Percentiles rank a stretch among this genome's conserved stretches.
These are phyloP conservation scores for Flaveria brownii DNA, from an alignment of 129 eudicot genomes.

Conservation along the genomic window DNA sequence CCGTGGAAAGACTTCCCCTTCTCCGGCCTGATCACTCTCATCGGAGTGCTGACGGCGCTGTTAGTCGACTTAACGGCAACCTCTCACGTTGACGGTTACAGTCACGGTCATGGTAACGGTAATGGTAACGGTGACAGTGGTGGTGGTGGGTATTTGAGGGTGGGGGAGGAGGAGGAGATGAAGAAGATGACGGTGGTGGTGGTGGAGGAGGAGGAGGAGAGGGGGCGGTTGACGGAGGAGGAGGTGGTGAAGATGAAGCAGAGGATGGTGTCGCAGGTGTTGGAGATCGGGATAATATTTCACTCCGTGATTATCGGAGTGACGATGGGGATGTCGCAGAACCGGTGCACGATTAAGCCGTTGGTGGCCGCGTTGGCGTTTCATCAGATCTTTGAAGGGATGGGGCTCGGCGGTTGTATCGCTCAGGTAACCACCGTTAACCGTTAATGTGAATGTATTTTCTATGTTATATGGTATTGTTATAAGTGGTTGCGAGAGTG, in stretches of 20 bases:
- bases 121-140: background rate
- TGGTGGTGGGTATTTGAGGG: constrained; percentile 24
- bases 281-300: constrained; percentile 83
- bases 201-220: constrained; percentile 24
- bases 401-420: constrained; percentile 89
- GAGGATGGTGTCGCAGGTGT: constrained; percentile 68
- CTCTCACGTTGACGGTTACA: constrained; percentile 56
- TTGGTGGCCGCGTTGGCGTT: constrained; percentile 76
- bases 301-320: constrained; percentile 82
- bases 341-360: constrained; percentile 75
- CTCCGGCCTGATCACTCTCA: constrained; percentile 58
- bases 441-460: background rate
- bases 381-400: constrained; percentile 80
- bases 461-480: too few species aligned
- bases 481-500: too few species aligned
- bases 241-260: constrained; percentile 60
- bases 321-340: constrained; percentile 86
- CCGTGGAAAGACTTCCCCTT: constrained; percentile 86
- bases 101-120: constrained; percentile 38
- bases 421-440: constrained; percentile 58
- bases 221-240: constrained; percentile 43
- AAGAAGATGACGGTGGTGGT: constrained; percentile 32
- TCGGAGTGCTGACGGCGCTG: constrained; percentile 63
- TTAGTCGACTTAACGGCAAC: constrained; percentile 67
- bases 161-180: constrained; percentile 44